phyloP scores from a whole-genome alignment of 176 grass and related monocot species.

The Carex pumila region DNA sequence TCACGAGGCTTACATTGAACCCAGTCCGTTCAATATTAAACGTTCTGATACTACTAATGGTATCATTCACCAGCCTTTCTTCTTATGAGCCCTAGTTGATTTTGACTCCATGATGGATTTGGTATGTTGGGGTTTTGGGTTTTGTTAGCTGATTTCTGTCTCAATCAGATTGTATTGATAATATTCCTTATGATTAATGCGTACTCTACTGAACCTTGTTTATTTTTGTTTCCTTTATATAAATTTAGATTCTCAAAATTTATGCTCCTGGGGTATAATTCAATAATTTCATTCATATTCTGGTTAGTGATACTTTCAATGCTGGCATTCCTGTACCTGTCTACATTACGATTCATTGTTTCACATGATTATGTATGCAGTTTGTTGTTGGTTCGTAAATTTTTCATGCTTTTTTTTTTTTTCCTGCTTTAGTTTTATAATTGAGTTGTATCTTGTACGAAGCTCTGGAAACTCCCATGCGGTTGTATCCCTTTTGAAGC shows the following conservation, averaged over 20 bases:
- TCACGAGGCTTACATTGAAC: background rate
- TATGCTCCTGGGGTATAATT: background rate
- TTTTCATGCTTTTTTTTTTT: background rate
- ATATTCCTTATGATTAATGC: background rate
- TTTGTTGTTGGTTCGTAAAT: background rate
- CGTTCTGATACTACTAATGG: no score
- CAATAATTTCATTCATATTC: background rate
- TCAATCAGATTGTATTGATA: background rate
- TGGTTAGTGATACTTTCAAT: background rate
- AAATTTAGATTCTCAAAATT: background rate
- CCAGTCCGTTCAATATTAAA: background rate
- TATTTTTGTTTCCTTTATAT: background rate
- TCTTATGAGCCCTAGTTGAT: background rate
- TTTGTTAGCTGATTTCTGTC: background rate
- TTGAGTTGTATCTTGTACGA: background rate
- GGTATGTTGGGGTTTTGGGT: background rate
- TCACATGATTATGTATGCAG: background rate
- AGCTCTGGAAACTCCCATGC: background rate
- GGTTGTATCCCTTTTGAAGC: background rate
- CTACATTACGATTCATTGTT: background rate
- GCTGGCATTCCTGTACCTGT: background rate
- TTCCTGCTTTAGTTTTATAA: background rate
- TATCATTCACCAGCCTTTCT: background rate
- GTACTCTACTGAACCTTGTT: background rate
- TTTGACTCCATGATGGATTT: background rate